A percentile compares a stretch with the other conserved stretches of the same genome.
Evolutionary conservation across 2,329 filamentous ascomycete species (phyloP).

Genomic region (Calonectria crousiana): DNA sequence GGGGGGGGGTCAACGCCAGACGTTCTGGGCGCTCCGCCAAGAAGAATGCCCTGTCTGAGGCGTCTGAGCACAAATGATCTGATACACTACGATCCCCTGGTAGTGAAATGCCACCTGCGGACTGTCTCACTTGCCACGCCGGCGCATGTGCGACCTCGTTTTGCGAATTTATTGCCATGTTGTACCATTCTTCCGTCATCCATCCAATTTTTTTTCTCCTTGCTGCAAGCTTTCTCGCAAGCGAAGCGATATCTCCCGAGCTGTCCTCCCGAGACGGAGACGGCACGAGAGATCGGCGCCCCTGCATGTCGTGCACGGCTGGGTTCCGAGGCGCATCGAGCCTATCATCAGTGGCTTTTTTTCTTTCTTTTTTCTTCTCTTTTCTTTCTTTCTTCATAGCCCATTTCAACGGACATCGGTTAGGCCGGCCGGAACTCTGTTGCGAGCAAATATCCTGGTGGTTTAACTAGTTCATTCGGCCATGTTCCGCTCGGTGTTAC

Average conservation of each 20-base stretch:
- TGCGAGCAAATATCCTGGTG: background rate
- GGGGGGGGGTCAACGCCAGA: background rate
- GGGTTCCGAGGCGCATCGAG: background rate
- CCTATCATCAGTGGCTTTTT: background rate
- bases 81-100: background rate
- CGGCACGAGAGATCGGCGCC: background rate
- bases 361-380: background rate
- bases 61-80: background rate
- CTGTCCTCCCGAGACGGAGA: background rate
- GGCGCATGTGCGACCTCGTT: background rate
- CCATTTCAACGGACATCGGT: background rate
- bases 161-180: background rate
- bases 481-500: background rate
- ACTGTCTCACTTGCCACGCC: too few species aligned
- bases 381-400: too few species aligned
- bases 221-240: too few species aligned
- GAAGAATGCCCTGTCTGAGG: background rate
- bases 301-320: background rate
- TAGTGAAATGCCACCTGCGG: too few species aligned
- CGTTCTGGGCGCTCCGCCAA: background rate
- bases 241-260: background rate
- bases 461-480: background rate
- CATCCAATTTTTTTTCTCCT: too few species aligned
- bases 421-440: background rate
- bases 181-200: background rate